phyloP scores from a whole-genome alignment of 352 stramenopile species.

The Phytopythium sindhum region DNA sequence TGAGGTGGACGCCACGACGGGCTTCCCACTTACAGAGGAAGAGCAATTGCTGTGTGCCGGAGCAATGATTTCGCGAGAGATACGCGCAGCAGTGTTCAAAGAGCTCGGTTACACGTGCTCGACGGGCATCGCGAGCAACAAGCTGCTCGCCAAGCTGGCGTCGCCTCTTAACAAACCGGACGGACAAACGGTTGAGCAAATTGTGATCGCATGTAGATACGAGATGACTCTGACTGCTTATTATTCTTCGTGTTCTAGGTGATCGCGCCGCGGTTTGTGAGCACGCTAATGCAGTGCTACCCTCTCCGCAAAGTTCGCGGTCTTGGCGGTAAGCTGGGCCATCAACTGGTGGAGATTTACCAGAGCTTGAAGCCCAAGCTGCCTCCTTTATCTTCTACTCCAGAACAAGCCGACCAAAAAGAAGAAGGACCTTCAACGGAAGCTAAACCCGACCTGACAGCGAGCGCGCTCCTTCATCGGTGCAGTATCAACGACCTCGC shows the following conservation, averaged over 20 bases:
- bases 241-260: constrained; percentile 23
- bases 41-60: constrained; percentile 70
- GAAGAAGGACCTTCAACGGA: constrained; percentile 6
- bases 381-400: background rate
- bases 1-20: constrained; percentile 18
- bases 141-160: constrained; percentile 73
- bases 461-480: constrained; percentile 46
- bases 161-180: constrained; percentile 82
- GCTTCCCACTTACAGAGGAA: constrained; percentile 59
- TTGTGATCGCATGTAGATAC: background rate
- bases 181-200: constrained; percentile 48
- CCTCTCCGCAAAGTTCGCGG: constrained; percentile 72
- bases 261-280: constrained; percentile 59
- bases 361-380: constrained; percentile 23
- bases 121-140: constrained; percentile 72
- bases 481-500: constrained; percentile 51
- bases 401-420: background rate
- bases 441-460: constrained; percentile 24
- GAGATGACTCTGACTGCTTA: background rate
- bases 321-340: constrained; percentile 73
- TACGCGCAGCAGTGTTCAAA: constrained; percentile 54
- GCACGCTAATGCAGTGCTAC: constrained; percentile 61
- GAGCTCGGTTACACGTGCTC: constrained; percentile 80
- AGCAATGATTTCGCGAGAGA: constrained; percentile 63
- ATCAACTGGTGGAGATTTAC: constrained; percentile 63